Evolutionary conservation across 768 basidiomycete species (phyloP).

Genomic region (Hericium alpestre): DNA sequence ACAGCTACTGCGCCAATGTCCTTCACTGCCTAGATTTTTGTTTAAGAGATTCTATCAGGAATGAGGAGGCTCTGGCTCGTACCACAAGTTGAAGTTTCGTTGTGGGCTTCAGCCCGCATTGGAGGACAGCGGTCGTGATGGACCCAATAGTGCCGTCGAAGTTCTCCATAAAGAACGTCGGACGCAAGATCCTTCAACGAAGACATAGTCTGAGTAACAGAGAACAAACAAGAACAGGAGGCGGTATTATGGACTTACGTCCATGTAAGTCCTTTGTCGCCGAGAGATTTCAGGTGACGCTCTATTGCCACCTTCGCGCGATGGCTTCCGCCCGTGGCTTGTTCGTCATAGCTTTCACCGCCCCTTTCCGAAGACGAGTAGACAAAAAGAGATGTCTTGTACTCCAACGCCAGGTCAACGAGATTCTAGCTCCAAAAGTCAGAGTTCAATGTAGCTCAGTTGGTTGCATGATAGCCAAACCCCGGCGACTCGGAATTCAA

Average conservation of each 20-base stretch:
- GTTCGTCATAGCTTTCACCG: conserved; percentile 25
- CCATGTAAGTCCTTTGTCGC: background rate
- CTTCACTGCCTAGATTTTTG: background rate
- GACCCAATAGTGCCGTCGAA: conserved; percentile 28
- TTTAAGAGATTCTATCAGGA: background rate
- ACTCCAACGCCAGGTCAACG: conserved; percentile 25
- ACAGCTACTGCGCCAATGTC: background rate
- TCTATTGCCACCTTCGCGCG: background rate
- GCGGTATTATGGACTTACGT: background rate
- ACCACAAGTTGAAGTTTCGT: conserved; percentile 27
- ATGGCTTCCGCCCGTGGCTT: background rate
- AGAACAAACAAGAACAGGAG: background rate
- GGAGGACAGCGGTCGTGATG: conserved; percentile 25
- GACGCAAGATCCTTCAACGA: conserved; percentile 27
- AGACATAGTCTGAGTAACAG: background rate
- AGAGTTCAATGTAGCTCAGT: too few species aligned
- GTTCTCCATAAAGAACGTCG: conserved; percentile 36
- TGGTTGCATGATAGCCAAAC: too few species aligned
- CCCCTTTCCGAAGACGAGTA: conserved; percentile 31
- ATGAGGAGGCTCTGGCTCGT: conserved; percentile 10
- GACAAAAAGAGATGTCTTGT: conserved; percentile 23
- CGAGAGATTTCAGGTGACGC: background rate
- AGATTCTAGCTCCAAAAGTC: background rate
- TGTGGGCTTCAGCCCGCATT: conserved; percentile 22
- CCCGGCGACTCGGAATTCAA: too few species aligned